These are phyloP conservation scores for Exophiala dermatitidis DNA, from an alignment of 2,329 filamentous ascomycete species.

Conservation along the genomic window DNA sequence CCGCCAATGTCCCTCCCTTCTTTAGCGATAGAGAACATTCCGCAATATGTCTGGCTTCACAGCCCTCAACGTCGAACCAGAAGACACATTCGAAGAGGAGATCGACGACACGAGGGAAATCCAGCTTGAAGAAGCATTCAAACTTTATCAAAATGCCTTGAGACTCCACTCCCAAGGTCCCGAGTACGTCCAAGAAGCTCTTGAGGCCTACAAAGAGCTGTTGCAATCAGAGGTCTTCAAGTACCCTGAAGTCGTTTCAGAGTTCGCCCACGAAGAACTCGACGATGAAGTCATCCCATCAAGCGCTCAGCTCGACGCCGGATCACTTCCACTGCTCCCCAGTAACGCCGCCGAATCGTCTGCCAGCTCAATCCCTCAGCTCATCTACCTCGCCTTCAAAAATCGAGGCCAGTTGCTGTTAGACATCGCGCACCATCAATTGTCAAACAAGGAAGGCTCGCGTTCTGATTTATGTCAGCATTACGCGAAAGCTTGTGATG, in stretches of 20 bases:
- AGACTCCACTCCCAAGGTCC: constrained; percentile 87
- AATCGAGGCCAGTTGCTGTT: constrained; percentile 88
- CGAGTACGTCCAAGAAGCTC: constrained; percentile 65
- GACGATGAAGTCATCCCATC: constrained; percentile 24
- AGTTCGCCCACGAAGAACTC: constrained; percentile 65
- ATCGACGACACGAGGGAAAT: constrained; percentile 93
- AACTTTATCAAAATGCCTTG: constrained; percentile 83
- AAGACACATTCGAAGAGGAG: constrained; percentile 83
- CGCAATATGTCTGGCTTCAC: constrained; percentile 25
- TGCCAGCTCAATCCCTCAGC: constrained; percentile 76
- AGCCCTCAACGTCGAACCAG: constrained; percentile 71
- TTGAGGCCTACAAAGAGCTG: constrained; percentile 71
- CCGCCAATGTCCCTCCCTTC: not conserved
- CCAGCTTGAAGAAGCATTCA: constrained; percentile 93
- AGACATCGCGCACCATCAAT: constrained; percentile 58
- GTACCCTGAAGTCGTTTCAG: constrained; percentile 78
- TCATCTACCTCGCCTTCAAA: constrained; percentile 88
- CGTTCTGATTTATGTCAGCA: constrained; percentile 14
- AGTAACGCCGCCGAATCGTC: constrained; percentile 63
- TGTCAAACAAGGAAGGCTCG: constrained; percentile 24
- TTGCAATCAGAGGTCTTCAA: constrained; percentile 91
- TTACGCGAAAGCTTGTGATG: constrained; percentile 32
- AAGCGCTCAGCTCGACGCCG: constrained; percentile 19
- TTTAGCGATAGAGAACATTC: not conserved
- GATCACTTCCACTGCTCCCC: constrained; percentile 36